phyloP scores from a whole-genome alignment of 2,329 filamentous ascomycete genomes.

The Ceratocystis cubensis region DNA sequence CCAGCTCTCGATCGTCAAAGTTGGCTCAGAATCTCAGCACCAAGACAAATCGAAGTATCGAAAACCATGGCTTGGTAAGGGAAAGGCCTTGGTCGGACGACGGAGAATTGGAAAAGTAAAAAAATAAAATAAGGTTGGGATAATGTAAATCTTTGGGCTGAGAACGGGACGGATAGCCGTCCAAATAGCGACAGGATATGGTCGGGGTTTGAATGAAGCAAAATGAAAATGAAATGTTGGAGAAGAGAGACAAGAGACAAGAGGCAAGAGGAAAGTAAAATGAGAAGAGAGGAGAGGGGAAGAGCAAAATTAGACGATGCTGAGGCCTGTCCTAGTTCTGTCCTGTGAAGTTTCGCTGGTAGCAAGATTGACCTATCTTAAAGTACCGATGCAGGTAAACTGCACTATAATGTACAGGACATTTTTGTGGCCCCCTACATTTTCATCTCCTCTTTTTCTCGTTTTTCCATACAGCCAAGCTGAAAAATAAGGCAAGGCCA shows the following conservation, averaged over 20 bases:
- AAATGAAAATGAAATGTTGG: not conserved
- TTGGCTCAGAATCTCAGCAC: not conserved
- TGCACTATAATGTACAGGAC: not conserved
- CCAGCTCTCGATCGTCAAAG: not conserved
- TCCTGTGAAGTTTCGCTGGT: not conserved
- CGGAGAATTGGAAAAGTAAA: not conserved
- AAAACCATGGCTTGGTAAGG: not conserved
- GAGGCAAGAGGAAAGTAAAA: not conserved
- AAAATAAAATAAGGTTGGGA: not conserved
- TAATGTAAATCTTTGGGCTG: not conserved
- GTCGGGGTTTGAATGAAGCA: not conserved
- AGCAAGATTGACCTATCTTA: not conserved
- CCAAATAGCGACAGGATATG: not conserved
- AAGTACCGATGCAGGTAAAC: not conserved
- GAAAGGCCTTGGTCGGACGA: too few relatives aligned
- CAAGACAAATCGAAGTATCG: not conserved
- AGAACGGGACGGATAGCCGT: slow-evolving; percentile 1
- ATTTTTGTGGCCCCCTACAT: not conserved
- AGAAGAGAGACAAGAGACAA: not conserved
- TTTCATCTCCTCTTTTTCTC: not conserved
- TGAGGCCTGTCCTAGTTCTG: not conserved
- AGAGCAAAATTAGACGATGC: slow-evolving; percentile 1
- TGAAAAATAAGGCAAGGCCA: not conserved
- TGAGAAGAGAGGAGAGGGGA: slow-evolving; percentile 3
- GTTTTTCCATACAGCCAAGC: not conserved